Base-by-base conservation (phyloP, 2,329 filamentous ascomycete genomes). In the Chaetoscypha palmicola region DNA sequence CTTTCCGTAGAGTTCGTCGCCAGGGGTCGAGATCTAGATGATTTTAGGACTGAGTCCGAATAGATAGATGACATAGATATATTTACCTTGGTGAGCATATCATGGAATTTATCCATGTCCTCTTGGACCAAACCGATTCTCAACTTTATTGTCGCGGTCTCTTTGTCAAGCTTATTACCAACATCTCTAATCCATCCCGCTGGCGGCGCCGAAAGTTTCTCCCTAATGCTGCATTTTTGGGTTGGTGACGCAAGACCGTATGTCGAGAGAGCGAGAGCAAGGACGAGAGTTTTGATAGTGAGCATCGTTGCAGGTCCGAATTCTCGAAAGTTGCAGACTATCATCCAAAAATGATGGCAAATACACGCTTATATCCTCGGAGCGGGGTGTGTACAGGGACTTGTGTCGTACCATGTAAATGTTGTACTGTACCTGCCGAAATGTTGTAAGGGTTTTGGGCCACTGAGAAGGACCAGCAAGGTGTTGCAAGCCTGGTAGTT, bases 1-100 rank as follows among this genome's bases (percentile, higher is more conserved):
- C 44, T 70, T 62, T 42, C 76, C 74, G 50, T 79, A 79, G 22
- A 73, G 69, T 38, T 62, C 54, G 56, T 79, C 70, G 10, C 65
- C 66, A 11, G 76, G 76, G 42, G 58, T 59, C 7, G 57, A 57
- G 49, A 60, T 59, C 58, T 60, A 11, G 7, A 9, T n/a, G 17
- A 21, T 10, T 35, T 10, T 10, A 17, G n/a, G 26, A 2, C 19
- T 20, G 14, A 17, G 9, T 17, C 12, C 16, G 3, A 19, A 20
- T 40, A 4, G 9, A 17, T 30, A 1, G 4, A 28, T 24, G 5
- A 7, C 3, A 20, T 28, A 24, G 30, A 20, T 22, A 17, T 16
- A 34, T 46, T 43, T 51, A 60, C 58, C 12, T 58, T 55, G 50
- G 55, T 53, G 10, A 56, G 56, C 45, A 58, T 20, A 19, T 59